These are phyloP conservation scores for Thelonectria discophora DNA, from an alignment of 2,329 filamentous ascomycete species.

Conservation along the genomic window DNA sequence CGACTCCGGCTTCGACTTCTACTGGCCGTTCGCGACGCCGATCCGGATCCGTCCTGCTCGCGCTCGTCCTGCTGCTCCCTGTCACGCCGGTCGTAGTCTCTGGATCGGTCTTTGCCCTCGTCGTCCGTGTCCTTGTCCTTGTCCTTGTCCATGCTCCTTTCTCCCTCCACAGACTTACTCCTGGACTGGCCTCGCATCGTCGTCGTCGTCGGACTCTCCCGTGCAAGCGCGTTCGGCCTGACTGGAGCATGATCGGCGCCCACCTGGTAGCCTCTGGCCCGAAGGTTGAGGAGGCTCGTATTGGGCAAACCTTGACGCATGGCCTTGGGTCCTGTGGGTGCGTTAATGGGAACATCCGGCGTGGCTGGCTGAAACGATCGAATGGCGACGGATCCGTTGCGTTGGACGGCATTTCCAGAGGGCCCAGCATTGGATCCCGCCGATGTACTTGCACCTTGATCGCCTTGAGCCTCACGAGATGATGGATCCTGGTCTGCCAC, in stretches of 20 bases:
- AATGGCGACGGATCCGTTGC: slow-evolving; percentile 40
- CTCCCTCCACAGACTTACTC: slow-evolving; percentile 58
- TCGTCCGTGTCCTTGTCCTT: slow-evolving; percentile 43
- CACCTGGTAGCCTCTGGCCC: slow-evolving; percentile 61
- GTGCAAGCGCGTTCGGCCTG: slow-evolving; percentile 29
- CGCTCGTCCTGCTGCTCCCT: slow-evolving; percentile 33
- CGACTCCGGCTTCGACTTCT: slow-evolving; percentile 51
- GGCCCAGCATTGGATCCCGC: slow-evolving; percentile 33
- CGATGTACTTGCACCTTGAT: slow-evolving; percentile 39
- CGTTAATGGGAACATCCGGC: slow-evolving; percentile 67
- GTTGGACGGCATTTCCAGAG: slow-evolving; percentile 28
- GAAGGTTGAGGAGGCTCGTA: slow-evolving; percentile 75
- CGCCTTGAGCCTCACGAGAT: slow-evolving; percentile 46
- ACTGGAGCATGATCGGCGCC: slow-evolving; percentile 49
- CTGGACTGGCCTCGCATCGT: slow-evolving; percentile 48
- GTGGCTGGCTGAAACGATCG: slow-evolving; percentile 45
- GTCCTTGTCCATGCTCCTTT: slow-evolving; percentile 49
- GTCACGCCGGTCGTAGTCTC: slow-evolving; percentile 39
- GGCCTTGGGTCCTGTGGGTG: slow-evolving; percentile 91
- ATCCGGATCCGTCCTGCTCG: slow-evolving; percentile 45
- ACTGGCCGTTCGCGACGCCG: slow-evolving; percentile 43
- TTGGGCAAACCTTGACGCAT: slow-evolving; percentile 91
- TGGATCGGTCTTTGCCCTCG: slow-evolving; percentile 47
- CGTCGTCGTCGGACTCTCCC: slow-evolving; percentile 33
- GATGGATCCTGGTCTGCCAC: slow-evolving; percentile 30